A percentile compares a stretch with the other conserved stretches of the same genome.
phyloP scores from a whole-genome alignment of 2,329 filamentous ascomycete species.

The Microdochium paspali region DNA sequence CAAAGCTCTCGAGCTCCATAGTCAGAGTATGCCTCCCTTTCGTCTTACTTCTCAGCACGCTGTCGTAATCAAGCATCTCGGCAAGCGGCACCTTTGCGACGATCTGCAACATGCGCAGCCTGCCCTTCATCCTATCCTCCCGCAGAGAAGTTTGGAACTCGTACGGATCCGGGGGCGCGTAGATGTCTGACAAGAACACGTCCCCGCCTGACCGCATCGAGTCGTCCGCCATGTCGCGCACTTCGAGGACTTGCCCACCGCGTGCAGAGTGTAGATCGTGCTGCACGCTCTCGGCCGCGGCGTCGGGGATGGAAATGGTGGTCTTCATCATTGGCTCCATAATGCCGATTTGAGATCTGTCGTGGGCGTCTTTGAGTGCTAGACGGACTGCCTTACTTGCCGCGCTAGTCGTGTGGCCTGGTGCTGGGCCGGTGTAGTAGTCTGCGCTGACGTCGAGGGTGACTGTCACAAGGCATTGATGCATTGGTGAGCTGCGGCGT shows the following conservation, averaged over 20 bases:
- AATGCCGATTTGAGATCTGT: conserved; percentile 48
- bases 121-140: conserved; percentile 32
- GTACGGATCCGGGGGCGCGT: conserved; percentile 81
- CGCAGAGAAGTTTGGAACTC: conserved; percentile 48
- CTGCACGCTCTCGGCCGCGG: conserved; percentile 69
- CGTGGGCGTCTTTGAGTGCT: conserved; percentile 55
- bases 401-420: conserved; percentile 61
- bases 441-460: conserved; percentile 57
- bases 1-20: conserved; percentile 49
- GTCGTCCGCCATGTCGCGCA: conserved; percentile 60
- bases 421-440: conserved; percentile 54
- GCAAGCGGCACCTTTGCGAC: conserved; percentile 84
- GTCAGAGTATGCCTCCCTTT: conserved; percentile 61
- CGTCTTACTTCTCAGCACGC: conserved; percentile 80
- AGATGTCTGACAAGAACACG: conserved; percentile 69
- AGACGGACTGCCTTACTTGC: conserved; percentile 54
- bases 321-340: conserved; percentile 94
- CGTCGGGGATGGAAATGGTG: conserved; percentile 77
- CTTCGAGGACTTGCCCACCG: conserved; percentile 66
- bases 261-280: conserved; percentile 70
- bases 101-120: conserved; percentile 50
- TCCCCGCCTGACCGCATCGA: conserved; percentile 43
- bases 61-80: conserved; percentile 93
- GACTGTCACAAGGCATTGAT: conserved; percentile 63
- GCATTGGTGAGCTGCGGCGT: conserved; percentile 68